Evolutionary conservation across 73 alveolate species (phyloP), one percentile per base, ranked within the genome.

Genomic region (Paramecium bursaria): DNA sequence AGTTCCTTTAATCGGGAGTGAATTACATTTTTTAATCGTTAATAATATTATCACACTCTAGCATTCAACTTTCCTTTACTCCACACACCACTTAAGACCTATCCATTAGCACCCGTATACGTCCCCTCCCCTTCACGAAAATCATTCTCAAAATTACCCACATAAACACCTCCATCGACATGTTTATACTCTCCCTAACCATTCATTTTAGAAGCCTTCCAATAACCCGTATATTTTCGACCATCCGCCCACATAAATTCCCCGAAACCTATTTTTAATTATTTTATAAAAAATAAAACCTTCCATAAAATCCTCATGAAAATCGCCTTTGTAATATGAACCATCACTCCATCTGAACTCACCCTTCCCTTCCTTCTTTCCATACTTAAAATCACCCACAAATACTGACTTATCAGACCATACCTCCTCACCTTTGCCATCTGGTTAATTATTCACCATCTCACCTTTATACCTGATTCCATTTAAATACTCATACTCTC

Each of bases 21-120:
- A 67, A 67, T 67, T 67, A 57, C 82, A 67, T 67, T n/a, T n/a
- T n/a, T n/a, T n/a, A n/a, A n/a, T 30, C 76, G 76, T 57, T 57
- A 57, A 57, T 57, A 51, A 51, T 51, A 51, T 26, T 51, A 44
- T 21, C 19, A n/a, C n/a, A n/a, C n/a, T n/a, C n/a, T n/a, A n/a
- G n/a, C n/a, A n/a, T n/a, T n/a, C n/a, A n/a, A n/a, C n/a, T n/a
- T n/a, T n/a, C n/a, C n/a, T n/a, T n/a, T n/a, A n/a, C n/a, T n/a
- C n/a, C n/a, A n/a, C n/a, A n/a, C n/a, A n/a, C n/a, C n/a, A n/a
- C n/a, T n/a, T n/a, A n/a, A n/a, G n/a, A n/a, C n/a, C n/a, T n/a
- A n/a, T n/a, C n/a, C n/a, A n/a, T n/a, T n/a, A n/a, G n/a, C n/a
- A n/a, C n/a, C n/a, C n/a, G n/a, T n/a, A n/a, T n/a, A n/a, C n/a